Evolutionary conservation across 2,329 filamentous ascomycete genomes (phyloP), one percentile per base, ranked within the genome.

Genomic region (Pseudopyricularia javanii): DNA sequence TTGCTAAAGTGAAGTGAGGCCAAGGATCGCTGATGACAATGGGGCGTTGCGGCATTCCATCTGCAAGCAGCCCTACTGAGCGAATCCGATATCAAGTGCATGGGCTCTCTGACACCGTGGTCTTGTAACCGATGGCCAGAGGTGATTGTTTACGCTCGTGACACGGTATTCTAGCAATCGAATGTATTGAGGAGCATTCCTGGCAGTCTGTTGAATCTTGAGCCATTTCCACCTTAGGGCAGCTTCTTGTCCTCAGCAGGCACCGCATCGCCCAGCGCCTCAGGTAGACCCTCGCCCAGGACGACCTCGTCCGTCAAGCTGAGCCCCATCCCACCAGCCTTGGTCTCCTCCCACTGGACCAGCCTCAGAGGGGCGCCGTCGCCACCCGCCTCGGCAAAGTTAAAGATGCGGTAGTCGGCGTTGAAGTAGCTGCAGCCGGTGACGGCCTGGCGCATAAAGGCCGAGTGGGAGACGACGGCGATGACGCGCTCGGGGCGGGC

Each of bases 401-500:
- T 73, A 59, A 85, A 85, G 30, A 85, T 68, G 12, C 82, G 74
- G 63, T 80, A 86, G 59, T 86, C 82, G 11, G 76, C 77, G 56
- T 85, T 85, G 61, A 74, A 76, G 59, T 71, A 81, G 68, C 69
- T 76, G 57, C 68, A 69, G 2, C 79, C 75, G 8, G 71, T 74
- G 7, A 85, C 73, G 8, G 73, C 79, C 3, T 70, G 63, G n/a
- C 81, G 68, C 56, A 86, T 59, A 62, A 85, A 86, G 0, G 75
- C 80, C 2, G 82, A 80, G 65, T 86, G 82, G 2, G 77, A 78
- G 4, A 86, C 80, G 0, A 86, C 81, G 9, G 82, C 71, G 52
- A 86, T 73, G 51, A 82, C 70, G 58, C 79, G 78, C 64, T 86
- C 82, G 0, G 75, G 73, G 0, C 82, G 70, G 12, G 59, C 57